A percentile compares a stretch with the other conserved stretches of the same genome.
Evolutionary conservation across 2,329 filamentous ascomycete species (phyloP).

Genomic region (Colletotrichum shisoi): DNA sequence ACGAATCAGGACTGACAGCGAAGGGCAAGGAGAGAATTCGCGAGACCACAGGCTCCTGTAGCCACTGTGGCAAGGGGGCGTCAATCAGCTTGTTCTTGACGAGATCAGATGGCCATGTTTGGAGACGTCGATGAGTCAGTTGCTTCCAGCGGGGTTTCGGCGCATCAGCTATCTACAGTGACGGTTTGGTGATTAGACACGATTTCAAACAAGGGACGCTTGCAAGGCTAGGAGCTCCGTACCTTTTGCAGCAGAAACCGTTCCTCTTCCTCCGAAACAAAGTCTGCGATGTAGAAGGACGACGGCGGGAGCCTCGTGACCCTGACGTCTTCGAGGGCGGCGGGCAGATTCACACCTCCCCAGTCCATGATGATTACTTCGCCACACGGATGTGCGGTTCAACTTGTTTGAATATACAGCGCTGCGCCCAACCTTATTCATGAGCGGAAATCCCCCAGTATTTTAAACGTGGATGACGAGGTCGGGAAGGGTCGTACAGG

Average conservation of each 20-base stretch:
- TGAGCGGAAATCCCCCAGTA: constrained; percentile 3
- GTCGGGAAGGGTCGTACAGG: constrained; percentile 8
- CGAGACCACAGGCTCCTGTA: constrained; percentile 72
- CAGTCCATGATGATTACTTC: constrained; percentile 19
- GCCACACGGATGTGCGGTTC: constrained; percentile 1
- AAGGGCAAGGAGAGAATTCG: constrained; percentile 62
- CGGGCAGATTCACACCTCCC: constrained; percentile 49
- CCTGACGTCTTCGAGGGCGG: constrained; percentile 59
- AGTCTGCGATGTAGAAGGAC: constrained; percentile 87
- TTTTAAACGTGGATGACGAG: constrained; percentile 5
- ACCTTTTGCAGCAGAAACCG: constrained; percentile 74
- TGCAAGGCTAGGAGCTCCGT: constrained; percentile 12
- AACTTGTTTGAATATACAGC: constrained; percentile 6
- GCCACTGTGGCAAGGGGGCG: constrained; percentile 76
- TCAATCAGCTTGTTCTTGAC: constrained; percentile 79
- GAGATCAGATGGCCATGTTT: constrained; percentile 87
- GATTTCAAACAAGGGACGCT: not conserved
- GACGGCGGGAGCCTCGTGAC: constrained; percentile 66
- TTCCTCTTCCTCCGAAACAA: constrained; percentile 81
- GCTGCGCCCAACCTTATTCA: constrained; percentile 21
- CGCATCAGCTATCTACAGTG: constrained; percentile 65
- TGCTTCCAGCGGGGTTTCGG: constrained; percentile 84
- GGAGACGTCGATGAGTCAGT: constrained; percentile 86
- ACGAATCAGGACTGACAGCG: constrained; percentile 35
- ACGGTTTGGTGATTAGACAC: constrained; percentile 20